Evolutionary conservation across 1,284 basidiomycete genomes (phyloP).

Genomic region (Trichosporon ovoides): DNA sequence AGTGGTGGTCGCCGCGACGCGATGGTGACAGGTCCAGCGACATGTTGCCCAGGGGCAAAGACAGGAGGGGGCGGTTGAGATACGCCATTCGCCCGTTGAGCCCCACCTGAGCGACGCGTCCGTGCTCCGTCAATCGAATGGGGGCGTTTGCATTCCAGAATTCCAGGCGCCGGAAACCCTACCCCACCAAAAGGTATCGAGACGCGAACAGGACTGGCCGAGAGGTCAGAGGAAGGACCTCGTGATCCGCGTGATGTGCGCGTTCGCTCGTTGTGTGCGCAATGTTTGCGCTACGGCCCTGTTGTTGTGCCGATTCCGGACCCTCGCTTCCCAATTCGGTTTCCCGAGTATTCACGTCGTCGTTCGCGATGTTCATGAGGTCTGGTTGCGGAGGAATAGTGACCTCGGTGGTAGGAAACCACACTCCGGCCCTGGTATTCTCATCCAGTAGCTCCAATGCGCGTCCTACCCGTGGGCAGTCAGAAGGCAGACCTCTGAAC

Average conservation of each 20-base stretch:
- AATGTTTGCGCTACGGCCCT: neutral
- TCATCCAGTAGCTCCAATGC: neutral
- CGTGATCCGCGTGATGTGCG: neutral
- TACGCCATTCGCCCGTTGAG: neutral
- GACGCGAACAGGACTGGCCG: conserved; percentile 26
- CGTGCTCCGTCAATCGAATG: too few species aligned
- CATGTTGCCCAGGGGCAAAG: too few species aligned
- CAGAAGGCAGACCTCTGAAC: conserved; percentile 24
- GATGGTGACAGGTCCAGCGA: too few species aligned
- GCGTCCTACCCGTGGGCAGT: conserved; percentile 27
- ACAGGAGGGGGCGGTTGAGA: too few species aligned
- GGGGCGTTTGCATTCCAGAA: too few species aligned
- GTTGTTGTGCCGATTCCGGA: neutral
- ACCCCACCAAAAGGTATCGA: conserved; percentile 33
- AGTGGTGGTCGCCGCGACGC: too few species aligned
- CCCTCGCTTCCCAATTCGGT: neutral
- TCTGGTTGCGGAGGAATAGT: neutral
- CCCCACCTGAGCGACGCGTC: neutral
- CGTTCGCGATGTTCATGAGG: too few species aligned
- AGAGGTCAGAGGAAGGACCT: neutral
- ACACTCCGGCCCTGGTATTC: neutral
- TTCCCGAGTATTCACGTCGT: neutral
- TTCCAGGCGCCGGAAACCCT: too few species aligned
- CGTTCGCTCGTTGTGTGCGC: neutral
- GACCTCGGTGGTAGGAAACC: neutral